A percentile compares a stretch with the other conserved stretches of the same genome.
Conservation (phyloP, 2,329 filamentous ascomycete genomes). For the Fusarium veterinarium region DNA sequence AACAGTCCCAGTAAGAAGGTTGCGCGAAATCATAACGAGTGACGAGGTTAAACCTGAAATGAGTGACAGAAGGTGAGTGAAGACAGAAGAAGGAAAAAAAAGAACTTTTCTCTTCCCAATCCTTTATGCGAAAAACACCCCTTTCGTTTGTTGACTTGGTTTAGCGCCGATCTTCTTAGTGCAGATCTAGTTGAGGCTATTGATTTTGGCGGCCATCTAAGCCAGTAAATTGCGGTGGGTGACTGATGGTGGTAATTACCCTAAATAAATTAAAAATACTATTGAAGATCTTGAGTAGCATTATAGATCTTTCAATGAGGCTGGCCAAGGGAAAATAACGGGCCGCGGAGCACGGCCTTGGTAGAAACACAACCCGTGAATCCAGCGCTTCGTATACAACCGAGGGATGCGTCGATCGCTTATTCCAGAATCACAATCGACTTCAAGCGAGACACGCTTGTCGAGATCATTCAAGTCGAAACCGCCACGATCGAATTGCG, state of each 20-base stretch:
- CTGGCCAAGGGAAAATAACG: not conserved
- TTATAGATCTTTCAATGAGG: not conserved
- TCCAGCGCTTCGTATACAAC: not conserved
- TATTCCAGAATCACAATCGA: not conserved
- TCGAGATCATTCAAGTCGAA: not conserved
- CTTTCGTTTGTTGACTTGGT: not conserved
- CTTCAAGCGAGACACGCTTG: not conserved
- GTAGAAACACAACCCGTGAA: not conserved
- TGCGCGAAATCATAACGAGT: not conserved
- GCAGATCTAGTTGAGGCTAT: not conserved
- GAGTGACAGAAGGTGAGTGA: not conserved
- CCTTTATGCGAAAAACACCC: not conserved
- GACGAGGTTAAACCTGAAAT: not conserved
- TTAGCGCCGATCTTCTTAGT: not conserved
- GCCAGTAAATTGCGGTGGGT: accelerated
- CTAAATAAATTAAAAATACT: no score
- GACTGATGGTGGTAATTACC: not conserved
- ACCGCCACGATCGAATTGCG: no score
- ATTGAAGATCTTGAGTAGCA: no score
- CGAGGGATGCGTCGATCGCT: not conserved
- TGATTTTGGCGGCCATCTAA: not conserved
- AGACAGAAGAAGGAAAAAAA: not conserved
- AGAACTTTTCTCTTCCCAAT: no score
- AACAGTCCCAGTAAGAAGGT: not conserved
- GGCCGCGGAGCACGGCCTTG: not conserved